Percentiles rank a stretch among this genome's conserved stretches.
These are phyloP conservation scores for Lecanicillium sp. DNA, from an alignment of 2,329 filamentous ascomycete genomes.

Conservation along the genomic window DNA sequence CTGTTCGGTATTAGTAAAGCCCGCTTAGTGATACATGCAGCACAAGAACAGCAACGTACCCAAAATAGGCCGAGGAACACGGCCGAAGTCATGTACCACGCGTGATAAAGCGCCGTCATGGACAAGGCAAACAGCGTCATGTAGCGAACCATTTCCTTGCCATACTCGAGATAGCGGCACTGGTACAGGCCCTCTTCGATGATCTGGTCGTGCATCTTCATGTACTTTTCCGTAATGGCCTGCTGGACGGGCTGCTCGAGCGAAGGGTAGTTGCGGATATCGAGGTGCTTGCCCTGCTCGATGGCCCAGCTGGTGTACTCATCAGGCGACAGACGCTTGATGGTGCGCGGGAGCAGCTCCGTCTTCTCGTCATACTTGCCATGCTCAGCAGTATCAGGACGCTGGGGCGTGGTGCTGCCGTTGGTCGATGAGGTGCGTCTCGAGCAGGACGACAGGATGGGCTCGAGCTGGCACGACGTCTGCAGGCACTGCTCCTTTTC, in stretches of 20 bases:
- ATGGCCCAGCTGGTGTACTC: constrained; percentile 29
- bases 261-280: constrained; percentile 38
- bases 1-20: constrained; percentile 25
- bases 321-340: constrained; percentile 6
- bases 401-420: neutral
- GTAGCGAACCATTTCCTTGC: constrained; percentile 50
- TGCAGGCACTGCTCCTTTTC: constrained; percentile 1
- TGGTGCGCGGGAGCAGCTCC: constrained; percentile 3
- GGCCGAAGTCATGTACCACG: constrained; percentile 52
- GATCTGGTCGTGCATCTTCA: constrained; percentile 45
- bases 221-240: constrained; percentile 48
- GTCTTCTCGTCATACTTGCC: constrained; percentile 4
- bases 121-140: constrained; percentile 40
- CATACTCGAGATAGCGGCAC: constrained; percentile 51
- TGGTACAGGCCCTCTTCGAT: constrained; percentile 49
- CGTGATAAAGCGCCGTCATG: constrained; percentile 32
- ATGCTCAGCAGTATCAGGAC: neutral
- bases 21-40: too few relatives aligned
- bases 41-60: constrained; percentile 29
- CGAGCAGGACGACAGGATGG: neutral
- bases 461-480: constrained; percentile 4
- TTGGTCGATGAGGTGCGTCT: constrained; percentile 4
- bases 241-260: constrained; percentile 46
- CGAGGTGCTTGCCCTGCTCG: constrained; percentile 24
- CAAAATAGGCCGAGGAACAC: constrained; percentile 55